Percentiles rank a stretch among this genome's conserved stretches.
These are phyloP conservation scores for Lachancea cidri DNA, from an alignment of 805 yeast genomes.

Conservation along the genomic window DNA sequence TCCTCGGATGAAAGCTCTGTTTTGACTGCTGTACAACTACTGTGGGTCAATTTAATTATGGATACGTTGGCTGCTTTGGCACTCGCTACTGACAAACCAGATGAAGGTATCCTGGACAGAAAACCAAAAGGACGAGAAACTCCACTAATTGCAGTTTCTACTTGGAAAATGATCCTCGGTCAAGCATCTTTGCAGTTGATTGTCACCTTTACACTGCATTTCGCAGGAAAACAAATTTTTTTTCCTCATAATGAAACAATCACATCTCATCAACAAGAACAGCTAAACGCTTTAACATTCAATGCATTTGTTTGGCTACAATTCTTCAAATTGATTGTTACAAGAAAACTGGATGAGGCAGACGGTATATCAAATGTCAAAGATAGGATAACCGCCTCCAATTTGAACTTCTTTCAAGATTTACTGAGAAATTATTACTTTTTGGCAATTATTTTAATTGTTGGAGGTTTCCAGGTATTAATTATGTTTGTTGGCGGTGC, in stretches of 20 bases:
- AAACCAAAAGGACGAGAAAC: conserved; percentile 79
- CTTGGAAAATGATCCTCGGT: conserved; percentile 98
- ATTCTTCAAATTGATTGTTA: conserved; percentile 85
- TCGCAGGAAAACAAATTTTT: conserved; percentile 65
- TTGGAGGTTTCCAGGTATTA: conserved; percentile 78
- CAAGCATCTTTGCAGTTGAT: conserved; percentile 75
- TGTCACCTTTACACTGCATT: conserved; percentile 77
- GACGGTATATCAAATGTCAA: conserved; percentile 56
- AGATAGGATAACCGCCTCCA: conserved; percentile 55
- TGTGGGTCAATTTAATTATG: conserved; percentile 98
- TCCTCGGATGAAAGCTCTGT: conserved; percentile 77
- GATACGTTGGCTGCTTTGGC: conserved; percentile 98
- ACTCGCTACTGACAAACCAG: conserved; percentile 95
- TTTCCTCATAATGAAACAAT: conserved; percentile 30
- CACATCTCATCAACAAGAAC: conserved; percentile 44
- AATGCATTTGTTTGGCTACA: conserved; percentile 98
- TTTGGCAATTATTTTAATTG: conserved; percentile 60
- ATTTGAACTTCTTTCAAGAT: conserved; percentile 79
- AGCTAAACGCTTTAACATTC: conserved; percentile 81
- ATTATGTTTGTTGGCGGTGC: conserved; percentile 98
- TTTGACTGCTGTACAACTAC: conserved; percentile 90
- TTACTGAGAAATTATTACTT: conserved; percentile 81
- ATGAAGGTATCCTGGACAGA: conserved; percentile 67
- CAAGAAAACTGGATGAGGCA: conserved; percentile 86
- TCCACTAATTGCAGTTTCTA: conserved; percentile 79